Percentiles rank a stretch among this genome's conserved stretches.
phyloP scores from a whole-genome alignment of 345 rosid genomes.

The Hevea brasiliensis region DNA sequence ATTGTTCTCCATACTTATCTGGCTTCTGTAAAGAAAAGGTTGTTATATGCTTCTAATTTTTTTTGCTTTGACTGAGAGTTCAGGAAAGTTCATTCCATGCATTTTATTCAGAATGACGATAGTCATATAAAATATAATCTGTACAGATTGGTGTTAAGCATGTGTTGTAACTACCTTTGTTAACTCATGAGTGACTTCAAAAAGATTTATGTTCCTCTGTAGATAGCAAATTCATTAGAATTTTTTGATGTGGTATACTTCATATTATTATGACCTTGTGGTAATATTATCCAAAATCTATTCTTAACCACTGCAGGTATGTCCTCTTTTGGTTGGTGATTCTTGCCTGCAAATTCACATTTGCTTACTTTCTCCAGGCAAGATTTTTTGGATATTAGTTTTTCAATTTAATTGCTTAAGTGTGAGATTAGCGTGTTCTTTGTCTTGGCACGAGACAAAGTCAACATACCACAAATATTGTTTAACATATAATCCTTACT shows the following conservation, averaged over 20 bases:
- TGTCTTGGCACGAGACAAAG: neutral
- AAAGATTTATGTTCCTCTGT: neutral
- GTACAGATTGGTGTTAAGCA: neutral
- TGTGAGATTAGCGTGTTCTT: neutral
- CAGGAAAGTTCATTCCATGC: neutral
- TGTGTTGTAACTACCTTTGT: neutral
- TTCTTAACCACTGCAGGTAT: conserved; percentile 53
- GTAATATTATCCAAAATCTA: neutral
- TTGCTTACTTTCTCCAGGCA: conserved; percentile 98
- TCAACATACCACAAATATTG: neutral
- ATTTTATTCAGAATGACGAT: neutral
- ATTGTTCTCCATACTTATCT: neutral
- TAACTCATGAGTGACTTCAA: neutral
- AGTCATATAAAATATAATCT: too few species aligned
- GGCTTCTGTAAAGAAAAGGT: neutral
- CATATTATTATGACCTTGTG: neutral
- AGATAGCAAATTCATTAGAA: neutral
- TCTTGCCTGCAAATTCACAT: conserved; percentile 77
- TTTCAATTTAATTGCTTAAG: conserved; percentile 13
- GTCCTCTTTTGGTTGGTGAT: conserved; percentile 93
- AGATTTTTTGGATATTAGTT: conserved; percentile 27
- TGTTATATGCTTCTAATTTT: neutral
- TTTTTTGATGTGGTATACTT: neutral
- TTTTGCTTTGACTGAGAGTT: neutral
- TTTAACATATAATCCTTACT: conserved; percentile 15